Percentiles rank a stretch among this genome's conserved stretches.
Evolutionary conservation across 768 basidiomycete genomes (phyloP).

Genomic region (Dacryopinax spathularia): DNA sequence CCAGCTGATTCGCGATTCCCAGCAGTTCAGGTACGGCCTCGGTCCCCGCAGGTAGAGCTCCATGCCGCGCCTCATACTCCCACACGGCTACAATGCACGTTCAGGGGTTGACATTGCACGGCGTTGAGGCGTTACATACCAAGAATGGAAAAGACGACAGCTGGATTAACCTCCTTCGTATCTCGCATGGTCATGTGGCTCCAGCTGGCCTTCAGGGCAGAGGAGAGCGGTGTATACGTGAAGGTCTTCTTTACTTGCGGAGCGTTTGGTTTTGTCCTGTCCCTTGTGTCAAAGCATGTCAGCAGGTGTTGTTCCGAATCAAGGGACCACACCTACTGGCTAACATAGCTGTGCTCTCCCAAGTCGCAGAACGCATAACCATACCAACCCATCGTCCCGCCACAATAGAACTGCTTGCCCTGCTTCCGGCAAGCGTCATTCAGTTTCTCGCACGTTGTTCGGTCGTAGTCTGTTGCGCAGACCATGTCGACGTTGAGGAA

Average conservation of each 20-base stretch:
- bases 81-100: constrained; percentile 45
- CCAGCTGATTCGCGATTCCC: constrained; percentile 45
- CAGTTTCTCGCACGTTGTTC: constrained; percentile 53
- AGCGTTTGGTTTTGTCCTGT: constrained; percentile 15
- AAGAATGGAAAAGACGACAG: constrained; percentile 52
- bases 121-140: constrained; percentile 30
- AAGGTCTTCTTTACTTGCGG: constrained; percentile 41
- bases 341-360: constrained; percentile 69
- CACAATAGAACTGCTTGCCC: constrained; percentile 75
- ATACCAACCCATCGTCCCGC: constrained; percentile 74
- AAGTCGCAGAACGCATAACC: constrained; percentile 95
- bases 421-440: constrained; percentile 67
- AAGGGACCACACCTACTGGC: constrained; percentile 44
- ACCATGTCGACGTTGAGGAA: constrained; percentile 65
- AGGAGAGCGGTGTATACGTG: constrained; percentile 50
- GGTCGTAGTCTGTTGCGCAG: constrained; percentile 68
- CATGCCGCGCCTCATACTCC: constrained; percentile 57
- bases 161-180: constrained; percentile 74
- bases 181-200: constrained; percentile 51
- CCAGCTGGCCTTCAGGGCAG: constrained; percentile 58
- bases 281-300: constrained; percentile 1
- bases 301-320: neutral
- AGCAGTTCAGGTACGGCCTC: constrained; percentile 43
- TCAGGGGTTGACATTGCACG: neutral
- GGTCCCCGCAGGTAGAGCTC: constrained; percentile 42